Evolutionary conservation across 2,329 filamentous ascomycete species (phyloP), one percentile per base, ranked within the genome.

Genomic region (Pestalotiopsis sp.): DNA sequence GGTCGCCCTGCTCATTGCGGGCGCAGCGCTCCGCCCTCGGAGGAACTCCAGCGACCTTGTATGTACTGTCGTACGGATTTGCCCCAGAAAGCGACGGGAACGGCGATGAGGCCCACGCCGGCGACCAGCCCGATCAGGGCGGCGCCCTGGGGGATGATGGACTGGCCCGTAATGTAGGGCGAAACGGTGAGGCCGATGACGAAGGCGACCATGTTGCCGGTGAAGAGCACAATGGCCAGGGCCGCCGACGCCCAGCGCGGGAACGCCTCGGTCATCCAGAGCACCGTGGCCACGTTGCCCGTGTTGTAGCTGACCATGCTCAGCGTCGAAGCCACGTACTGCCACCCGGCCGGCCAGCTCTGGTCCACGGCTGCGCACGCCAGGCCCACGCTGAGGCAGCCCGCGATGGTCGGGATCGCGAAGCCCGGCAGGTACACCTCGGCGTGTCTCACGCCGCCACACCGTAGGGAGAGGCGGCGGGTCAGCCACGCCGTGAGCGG

Each of bases 211-310:
- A 69, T 63, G 57, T 72, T 70, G 69, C 70, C 72, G 36, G 72
- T 64, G 58, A 70, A 73, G 13, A 72, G 72, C 2, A 74, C 71
- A n/a, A 73, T 68, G 1, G 68, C 67, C 23, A 74, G 64, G 14
- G 69, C 72, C 3, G 75, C 73, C 1, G 75, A 73, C 6, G 74
- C 74, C 73, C 74, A 75, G 31, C 70, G 72, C 6, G 75, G 75
- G 49, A 76, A 74, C 0, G 73, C 73, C 45, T 75, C 75, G 12
- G 74, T 74, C 13, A 75, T 68, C 75, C 75, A 76, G 31, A 76
- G 69, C 12, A 73, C 72, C 31, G 71, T 72, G 17, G 73, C 73
- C 25, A 75, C 72, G 57, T 68, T 68, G 38, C 66, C 71, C 31
- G 69, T 68, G 12, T 67, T 68, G 67, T 68, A 73, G 56, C 71